phyloP scores from a whole-genome alignment of 805 yeast genomes.

The Ogataea philodendri region DNA sequence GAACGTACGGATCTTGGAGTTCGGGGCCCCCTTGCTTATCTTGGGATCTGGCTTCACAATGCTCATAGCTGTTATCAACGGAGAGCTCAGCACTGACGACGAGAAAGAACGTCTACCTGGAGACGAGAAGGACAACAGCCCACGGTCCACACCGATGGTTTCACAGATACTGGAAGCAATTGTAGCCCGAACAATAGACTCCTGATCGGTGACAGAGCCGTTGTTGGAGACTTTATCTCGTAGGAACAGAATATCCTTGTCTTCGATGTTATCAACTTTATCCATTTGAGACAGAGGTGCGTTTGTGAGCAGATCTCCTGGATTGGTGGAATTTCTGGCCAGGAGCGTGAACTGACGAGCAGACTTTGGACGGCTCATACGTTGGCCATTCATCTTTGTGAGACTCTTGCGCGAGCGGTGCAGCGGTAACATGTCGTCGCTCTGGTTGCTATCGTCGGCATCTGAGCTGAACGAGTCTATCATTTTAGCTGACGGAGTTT shows the following conservation, averaged over 20 bases:
- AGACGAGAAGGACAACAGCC: slow-evolving; percentile 13
- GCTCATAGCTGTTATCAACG: slow-evolving; percentile 21
- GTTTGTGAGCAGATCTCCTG: slow-evolving; percentile 82
- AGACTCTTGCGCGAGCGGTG: slow-evolving; percentile 1
- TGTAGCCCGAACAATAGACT: slow-evolving; percentile 58
- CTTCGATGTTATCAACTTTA: slow-evolving; percentile 11
- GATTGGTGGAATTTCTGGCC: slow-evolving; percentile 60
- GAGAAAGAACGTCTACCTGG: slow-evolving; percentile 15
- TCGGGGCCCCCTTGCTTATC: not conserved
- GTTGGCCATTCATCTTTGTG: not conserved
- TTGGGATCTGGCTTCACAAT: slow-evolving; percentile 9
- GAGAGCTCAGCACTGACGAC: slow-evolving; percentile 24
- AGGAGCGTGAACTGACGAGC: slow-evolving; percentile 53
- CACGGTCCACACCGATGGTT: slow-evolving; percentile 59
- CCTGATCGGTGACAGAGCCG: slow-evolving; percentile 71
- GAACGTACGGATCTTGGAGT: slow-evolving; percentile 15
- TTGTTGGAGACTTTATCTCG: slow-evolving; percentile 42
- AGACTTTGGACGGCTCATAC: slow-evolving; percentile 6
- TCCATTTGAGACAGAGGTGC: slow-evolving; percentile 52
- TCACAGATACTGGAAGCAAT: slow-evolving; percentile 69
- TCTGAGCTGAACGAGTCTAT: slow-evolving; percentile 22
- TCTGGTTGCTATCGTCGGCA: slow-evolving; percentile 26
- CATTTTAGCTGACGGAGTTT: slow-evolving; percentile 9
- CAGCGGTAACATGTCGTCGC: slow-evolving; percentile 13
- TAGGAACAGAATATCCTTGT: slow-evolving; percentile 30